Conservation (phyloP, 2,329 filamentous ascomycete genomes). For the Albophoma yamanashiensis region DNA sequence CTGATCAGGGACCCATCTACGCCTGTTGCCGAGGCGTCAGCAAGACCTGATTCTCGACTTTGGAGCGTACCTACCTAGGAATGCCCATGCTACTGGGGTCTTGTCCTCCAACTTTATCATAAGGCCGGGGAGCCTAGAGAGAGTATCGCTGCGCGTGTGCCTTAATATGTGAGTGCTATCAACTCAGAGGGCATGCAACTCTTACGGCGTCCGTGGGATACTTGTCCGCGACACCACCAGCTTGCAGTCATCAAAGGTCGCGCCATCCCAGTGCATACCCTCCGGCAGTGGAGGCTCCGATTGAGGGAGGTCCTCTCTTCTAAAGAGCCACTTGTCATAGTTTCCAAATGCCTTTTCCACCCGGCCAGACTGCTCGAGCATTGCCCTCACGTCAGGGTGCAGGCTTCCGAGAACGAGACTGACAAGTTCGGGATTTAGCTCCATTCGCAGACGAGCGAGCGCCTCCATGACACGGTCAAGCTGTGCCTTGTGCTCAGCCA, state of each 20-base stretch:
- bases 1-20: conserved; percentile 51
- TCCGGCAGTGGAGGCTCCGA: conserved; percentile 22
- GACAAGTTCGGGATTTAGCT: conserved; percentile 6
- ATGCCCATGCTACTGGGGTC: conserved; percentile 52
- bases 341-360: conserved; percentile 15
- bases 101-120: conserved; percentile 34
- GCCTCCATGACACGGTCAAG: conserved; percentile 19
- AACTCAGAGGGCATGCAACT: background rate
- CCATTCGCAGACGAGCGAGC: conserved; percentile 14
- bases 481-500: conserved; percentile 19
- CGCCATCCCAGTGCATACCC: conserved; percentile 44
- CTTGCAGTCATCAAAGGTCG: conserved; percentile 40
- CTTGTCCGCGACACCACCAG: conserved; percentile 43
- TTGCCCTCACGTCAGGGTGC: conserved; percentile 15
- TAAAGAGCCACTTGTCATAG: conserved; percentile 50
- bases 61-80: conserved; percentile 29
- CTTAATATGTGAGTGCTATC: background rate
- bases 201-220: conserved; percentile 43
- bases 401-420: conserved; percentile 25
- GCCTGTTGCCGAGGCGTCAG: conserved; percentile 21
- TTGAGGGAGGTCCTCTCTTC: conserved; percentile 30
- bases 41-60: background rate
- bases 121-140: conserved; percentile 33
- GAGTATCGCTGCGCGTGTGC: conserved; percentile 15
- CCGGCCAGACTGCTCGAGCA: conserved; percentile 14